Evolutionary conservation across 108 stramenopile genomes (phyloP).

Genomic region (Cyclotella sp.): DNA sequence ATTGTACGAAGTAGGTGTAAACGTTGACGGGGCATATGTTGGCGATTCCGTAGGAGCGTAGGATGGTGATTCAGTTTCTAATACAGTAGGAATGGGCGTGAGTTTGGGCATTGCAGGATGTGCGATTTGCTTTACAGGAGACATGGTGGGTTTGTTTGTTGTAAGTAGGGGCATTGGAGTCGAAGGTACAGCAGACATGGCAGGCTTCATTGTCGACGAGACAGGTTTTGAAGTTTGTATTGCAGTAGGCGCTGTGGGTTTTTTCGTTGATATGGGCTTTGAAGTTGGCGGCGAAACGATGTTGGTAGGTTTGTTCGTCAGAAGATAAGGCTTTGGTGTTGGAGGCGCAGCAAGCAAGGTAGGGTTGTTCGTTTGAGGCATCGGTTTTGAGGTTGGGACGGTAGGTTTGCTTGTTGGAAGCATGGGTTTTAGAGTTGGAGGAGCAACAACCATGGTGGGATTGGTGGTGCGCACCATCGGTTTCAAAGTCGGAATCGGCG

Average conservation of each 20-base stretch:
- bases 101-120: background rate
- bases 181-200: background rate
- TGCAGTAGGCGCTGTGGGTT: background rate
- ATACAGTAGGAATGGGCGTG: background rate
- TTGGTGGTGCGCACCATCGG: background rate
- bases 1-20: background rate
- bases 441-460: too few relatives aligned
- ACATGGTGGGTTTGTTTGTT: background rate
- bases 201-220: background rate
- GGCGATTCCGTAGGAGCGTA: background rate
- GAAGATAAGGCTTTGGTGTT: background rate
- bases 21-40: background rate
- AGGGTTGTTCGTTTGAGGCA: background rate
- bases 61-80: background rate
- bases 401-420: background rate
- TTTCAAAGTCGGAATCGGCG: background rate
- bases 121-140: background rate
- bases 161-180: background rate
- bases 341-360: background rate
- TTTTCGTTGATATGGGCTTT: background rate
- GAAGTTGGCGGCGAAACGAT: background rate
- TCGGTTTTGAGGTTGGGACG: background rate
- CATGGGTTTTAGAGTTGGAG: background rate
- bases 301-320: background rate
- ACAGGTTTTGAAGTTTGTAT: background rate